These are phyloP conservation scores for Zarea fungicola DNA, from an alignment of 2,329 filamentous ascomycete species.

Conservation along the genomic window DNA sequence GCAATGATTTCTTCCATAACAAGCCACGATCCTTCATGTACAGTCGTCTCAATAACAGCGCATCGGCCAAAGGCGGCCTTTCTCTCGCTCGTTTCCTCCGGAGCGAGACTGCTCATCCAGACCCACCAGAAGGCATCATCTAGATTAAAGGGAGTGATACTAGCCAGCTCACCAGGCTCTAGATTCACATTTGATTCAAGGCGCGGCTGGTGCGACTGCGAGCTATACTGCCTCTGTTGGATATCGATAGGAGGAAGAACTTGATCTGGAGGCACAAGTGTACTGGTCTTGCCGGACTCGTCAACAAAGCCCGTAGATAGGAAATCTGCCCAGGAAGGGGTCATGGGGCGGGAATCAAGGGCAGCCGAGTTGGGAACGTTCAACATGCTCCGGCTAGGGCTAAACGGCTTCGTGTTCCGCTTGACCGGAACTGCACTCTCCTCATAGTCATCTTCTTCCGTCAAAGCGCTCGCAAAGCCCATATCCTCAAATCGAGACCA, in stretches of 20 bases:
- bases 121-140: slow-evolving; percentile 99
- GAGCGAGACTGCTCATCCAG: slow-evolving; percentile 94
- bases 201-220: slow-evolving; percentile 73
- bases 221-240: slow-evolving; percentile 70
- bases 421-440: slow-evolving; percentile 39
- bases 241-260: slow-evolving; percentile 78
- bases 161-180: slow-evolving; percentile 90
- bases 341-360: slow-evolving; percentile 77
- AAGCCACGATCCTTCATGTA: slow-evolving; percentile 78
- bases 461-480: slow-evolving; percentile 73
- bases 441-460: slow-evolving; percentile 65
- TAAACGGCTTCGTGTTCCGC: slow-evolving; percentile 25
- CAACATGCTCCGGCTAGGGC: slow-evolving; percentile 7
- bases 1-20: slow-evolving; percentile 96
- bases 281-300: slow-evolving; percentile 57
- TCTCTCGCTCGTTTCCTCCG: slow-evolving; percentile 76
- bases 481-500: slow-evolving; percentile 98
- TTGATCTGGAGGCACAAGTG: slow-evolving; percentile 88
- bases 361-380: slow-evolving; percentile 56
- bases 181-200: slow-evolving; percentile 64
- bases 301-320: slow-evolving; percentile 89
- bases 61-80: slow-evolving; percentile 95
- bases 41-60: slow-evolving; percentile 82
- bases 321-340: slow-evolving; percentile 97
- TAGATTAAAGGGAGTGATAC: slow-evolving; percentile 77